Percentiles rank a stretch among this genome's conserved stretches.
Conservation (phyloP, 768 basidiomycete genomes). For the Guyanaporus albipodus region DNA sequence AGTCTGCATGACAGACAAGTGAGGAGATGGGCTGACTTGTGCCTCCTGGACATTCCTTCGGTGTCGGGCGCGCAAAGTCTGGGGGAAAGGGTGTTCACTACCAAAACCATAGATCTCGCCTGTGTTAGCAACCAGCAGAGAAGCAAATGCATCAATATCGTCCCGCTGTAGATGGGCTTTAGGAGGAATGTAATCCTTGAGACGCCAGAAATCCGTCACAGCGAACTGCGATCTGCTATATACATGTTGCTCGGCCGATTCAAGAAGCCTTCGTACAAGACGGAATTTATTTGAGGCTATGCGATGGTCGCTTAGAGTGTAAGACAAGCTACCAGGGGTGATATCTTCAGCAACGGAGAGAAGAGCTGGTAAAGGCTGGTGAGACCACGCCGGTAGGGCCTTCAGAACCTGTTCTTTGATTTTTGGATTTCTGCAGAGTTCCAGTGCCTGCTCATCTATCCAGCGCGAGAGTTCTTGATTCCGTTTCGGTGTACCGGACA, state of each 20-base stretch:
- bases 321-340: constrained; percentile 44
- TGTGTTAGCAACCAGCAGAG: constrained; percentile 53
- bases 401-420: constrained; percentile 43
- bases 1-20: constrained; percentile 48
- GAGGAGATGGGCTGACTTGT: constrained; percentile 32
- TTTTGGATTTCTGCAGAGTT: constrained; percentile 37
- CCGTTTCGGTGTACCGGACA: constrained; percentile 29
- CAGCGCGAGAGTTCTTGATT: constrained; percentile 54
- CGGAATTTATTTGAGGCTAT: constrained; percentile 75
- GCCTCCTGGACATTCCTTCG: constrained; percentile 8
- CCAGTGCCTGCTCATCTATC: constrained; percentile 54
- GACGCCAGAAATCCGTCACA: constrained; percentile 71
- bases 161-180: constrained; percentile 51
- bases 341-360: constrained; percentile 43
- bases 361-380: constrained; percentile 49
- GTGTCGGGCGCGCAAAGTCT: constrained; percentile 41
- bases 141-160: constrained; percentile 70
- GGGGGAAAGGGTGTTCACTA: constrained; percentile 43
- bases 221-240: constrained; percentile 48
- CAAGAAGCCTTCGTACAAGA: constrained; percentile 60
- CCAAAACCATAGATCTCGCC: constrained; percentile 63
- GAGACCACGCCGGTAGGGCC: constrained; percentile 76
- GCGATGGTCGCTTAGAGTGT: constrained; percentile 53
- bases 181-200: constrained; percentile 73
- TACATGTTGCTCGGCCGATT: constrained; percentile 38